These are phyloP conservation scores for Gnomoniopsis sp. DNA, from an alignment of 2,329 filamentous ascomycete species.

Conservation along the genomic window DNA sequence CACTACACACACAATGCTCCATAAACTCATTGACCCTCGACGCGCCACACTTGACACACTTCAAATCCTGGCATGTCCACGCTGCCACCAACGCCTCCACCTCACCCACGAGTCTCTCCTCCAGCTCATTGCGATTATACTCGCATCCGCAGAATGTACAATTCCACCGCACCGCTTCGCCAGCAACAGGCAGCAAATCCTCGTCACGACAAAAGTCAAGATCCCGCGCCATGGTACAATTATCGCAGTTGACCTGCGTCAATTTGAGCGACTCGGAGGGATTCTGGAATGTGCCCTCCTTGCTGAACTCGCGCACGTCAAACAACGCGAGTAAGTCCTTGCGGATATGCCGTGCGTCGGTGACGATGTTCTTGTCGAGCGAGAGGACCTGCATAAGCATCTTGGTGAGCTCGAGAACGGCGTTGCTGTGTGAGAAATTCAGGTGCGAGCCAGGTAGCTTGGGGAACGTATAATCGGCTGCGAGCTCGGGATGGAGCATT, in stretches of 20 bases:
- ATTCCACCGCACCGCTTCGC: constrained; percentile 51
- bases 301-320: constrained; percentile 90
- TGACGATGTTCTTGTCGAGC: constrained; percentile 83
- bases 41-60: constrained; percentile 69
- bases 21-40: constrained; percentile 87
- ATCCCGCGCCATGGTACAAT: constrained; percentile 85
- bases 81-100: constrained; percentile 72
- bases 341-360: constrained; percentile 82
- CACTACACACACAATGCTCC: constrained; percentile 93
- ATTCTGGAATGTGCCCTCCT: constrained; percentile 83
- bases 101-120: constrained; percentile 75
- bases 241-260: constrained; percentile 76
- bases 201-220: constrained; percentile 91
- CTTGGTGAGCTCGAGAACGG: constrained; percentile 88
- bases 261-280: constrained; percentile 74
- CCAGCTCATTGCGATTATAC: constrained; percentile 75
- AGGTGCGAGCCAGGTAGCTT: constrained; percentile 70
- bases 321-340: constrained; percentile 88
- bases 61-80: constrained; percentile 88
- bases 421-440: constrained; percentile 46
- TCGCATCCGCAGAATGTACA: constrained; percentile 74
- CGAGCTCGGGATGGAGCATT: constrained; percentile 82
- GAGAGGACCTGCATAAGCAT: constrained; percentile 87
- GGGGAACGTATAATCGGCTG: constrained; percentile 83
- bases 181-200: constrained; percentile 59